Percentiles rank a stretch among this genome's conserved stretches.
These are phyloP conservation scores for Chlorociboria aeruginascens DNA, from an alignment of 495 filamentous ascomycete species.

Conservation along the genomic window DNA sequence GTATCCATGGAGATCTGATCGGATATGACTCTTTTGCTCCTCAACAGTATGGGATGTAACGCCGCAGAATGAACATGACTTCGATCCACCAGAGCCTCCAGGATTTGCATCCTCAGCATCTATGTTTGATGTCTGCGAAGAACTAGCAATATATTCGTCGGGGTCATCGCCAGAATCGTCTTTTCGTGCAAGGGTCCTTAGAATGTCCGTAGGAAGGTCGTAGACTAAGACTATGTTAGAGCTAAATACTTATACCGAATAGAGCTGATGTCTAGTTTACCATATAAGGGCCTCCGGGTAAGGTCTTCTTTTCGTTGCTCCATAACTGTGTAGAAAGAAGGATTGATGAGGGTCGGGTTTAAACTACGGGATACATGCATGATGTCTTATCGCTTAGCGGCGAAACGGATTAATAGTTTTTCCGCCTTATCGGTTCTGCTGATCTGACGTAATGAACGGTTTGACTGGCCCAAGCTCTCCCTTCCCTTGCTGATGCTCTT, in stretches of 20 bases:
- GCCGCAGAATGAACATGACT: constrained; percentile 72
- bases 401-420: neutral
- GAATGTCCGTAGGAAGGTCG: constrained; percentile 69
- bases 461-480: neutral
- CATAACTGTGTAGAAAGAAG: constrained; percentile 2
- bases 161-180: constrained; percentile 21
- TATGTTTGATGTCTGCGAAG: constrained; percentile 12
- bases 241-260: neutral
- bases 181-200: constrained; percentile 55
- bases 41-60: constrained; percentile 55
- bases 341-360: neutral
- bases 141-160: neutral
- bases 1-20: constrained; percentile 88
- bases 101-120: constrained; percentile 22
- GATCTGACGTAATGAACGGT: neutral
- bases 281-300: constrained; percentile 52
- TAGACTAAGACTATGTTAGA: constrained; percentile 47
- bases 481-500: neutral
- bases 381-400: constrained; percentile 2
- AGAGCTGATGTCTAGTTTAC: constrained; percentile 25
- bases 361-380: neutral
- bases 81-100: constrained; percentile 42
- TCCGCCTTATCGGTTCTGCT: neutral
- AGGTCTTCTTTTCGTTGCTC: constrained; percentile 37
- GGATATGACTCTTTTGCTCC: constrained; percentile 76